Evolutionary conservation across 805 yeast species (phyloP), one percentile per base, ranked within the genome.

Genomic region (Schwanniomyces polymorphus): DNA sequence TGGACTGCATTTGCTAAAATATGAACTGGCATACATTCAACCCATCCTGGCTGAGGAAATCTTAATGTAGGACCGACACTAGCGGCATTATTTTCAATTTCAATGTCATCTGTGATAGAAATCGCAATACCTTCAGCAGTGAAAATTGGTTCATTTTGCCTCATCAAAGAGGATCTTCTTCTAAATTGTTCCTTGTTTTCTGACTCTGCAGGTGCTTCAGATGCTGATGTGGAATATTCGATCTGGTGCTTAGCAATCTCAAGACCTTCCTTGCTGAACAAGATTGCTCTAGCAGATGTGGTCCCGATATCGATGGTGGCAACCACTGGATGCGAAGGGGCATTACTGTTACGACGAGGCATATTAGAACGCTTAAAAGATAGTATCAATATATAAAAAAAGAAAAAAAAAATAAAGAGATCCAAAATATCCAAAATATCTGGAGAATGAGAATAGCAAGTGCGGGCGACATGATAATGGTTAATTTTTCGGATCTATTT

Each of bases 291-390:
- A 18, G 97, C 88, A 17, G 96, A 88, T 1, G 97, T 91, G 25
- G 97, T 91, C 34, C 97, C 97, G 41, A 85, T 88, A 65, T 90
- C 97, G 38, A 90, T 83, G 46, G 95, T 81, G 12, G 88, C 91
- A 42, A 88, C 64, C 17, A 73, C 63, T 4, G 78, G 75, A 37
- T 61, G 57, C 44, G 64, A 55, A 4, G 78, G 77, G 7, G 76
- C 74, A 45, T 63, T 67, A 45, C 71, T 64, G 37, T 67, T 60
- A 54, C 78, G 74, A 51, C 78, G 76, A 21, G 71, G 69, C 78
- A 73, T 73, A 21, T 21, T 21, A 21, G 23, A 21, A 21, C 5
- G 5, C 23, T 21, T 31, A 14, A 31, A 16, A 14, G 8, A 31
- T 8, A 29, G 4, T 12, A 29, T 29, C 12, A 12, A 29, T n/a